Conservation (phyloP, 2,329 filamentous ascomycete species). For the Aspergillus sergii region DNA sequence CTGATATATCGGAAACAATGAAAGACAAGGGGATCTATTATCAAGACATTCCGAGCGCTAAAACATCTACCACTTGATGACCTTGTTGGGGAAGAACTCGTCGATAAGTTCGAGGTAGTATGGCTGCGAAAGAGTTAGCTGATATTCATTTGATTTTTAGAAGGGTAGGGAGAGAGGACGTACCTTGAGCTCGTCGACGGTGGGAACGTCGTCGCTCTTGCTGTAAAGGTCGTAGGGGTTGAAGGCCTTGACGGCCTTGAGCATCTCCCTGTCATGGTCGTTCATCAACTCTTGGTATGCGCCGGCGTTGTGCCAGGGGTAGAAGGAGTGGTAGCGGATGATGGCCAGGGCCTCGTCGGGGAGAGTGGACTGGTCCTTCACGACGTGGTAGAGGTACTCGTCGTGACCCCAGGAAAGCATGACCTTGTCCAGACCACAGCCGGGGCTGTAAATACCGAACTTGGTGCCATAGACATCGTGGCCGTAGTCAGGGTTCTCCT, state of each 20-base stretch:
- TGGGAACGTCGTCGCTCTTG: slow-evolving; percentile 82
- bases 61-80: slow-evolving; percentile 65
- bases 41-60: background rate
- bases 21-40: background rate
- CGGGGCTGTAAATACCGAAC: slow-evolving; percentile 76
- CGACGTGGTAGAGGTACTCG: slow-evolving; percentile 69
- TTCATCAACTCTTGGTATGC: slow-evolving; percentile 84
- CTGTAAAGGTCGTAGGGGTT: slow-evolving; percentile 92
- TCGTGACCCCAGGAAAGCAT: slow-evolving; percentile 81
- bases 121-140: slow-evolving; percentile 47
- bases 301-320: slow-evolving; percentile 83
- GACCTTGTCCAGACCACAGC: slow-evolving; percentile 82
- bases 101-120: slow-evolving; percentile 76
- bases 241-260: slow-evolving; percentile 80
- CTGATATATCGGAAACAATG: background rate
- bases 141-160: background rate
- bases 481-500: slow-evolving; percentile 70
- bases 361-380: slow-evolving; percentile 77
- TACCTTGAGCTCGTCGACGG: slow-evolving; percentile 74
- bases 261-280: slow-evolving; percentile 76
- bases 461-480: slow-evolving; percentile 74
- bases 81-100: slow-evolving; percentile 70
- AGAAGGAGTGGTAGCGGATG: slow-evolving; percentile 93
- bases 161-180: slow-evolving; percentile 18
- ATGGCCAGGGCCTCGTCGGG: slow-evolving; percentile 84